Evolutionary conservation across 1,284 basidiomycete genomes (phyloP).

Genomic region (Leccinum discolor): DNA sequence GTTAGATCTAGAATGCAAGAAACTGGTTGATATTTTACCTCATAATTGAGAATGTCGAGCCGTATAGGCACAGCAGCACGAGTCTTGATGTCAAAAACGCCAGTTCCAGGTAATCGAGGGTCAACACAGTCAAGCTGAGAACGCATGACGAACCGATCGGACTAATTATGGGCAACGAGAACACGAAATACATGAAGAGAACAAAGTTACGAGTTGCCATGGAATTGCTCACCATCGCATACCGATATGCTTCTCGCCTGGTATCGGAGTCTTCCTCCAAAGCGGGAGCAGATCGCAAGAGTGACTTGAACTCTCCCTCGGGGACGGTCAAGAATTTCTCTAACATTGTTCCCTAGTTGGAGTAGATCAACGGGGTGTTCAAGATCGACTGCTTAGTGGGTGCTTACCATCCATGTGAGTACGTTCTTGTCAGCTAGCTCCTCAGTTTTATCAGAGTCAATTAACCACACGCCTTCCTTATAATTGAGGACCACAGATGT

Average conservation of each 20-base stretch:
- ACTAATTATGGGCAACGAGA: slow-evolving; percentile 40
- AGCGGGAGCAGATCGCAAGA: slow-evolving; percentile 49
- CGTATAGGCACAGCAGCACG: slow-evolving; percentile 86
- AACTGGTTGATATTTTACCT: slow-evolving; percentile 41
- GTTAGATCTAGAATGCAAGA: slow-evolving; percentile 2
- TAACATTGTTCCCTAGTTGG: slow-evolving; percentile 75
- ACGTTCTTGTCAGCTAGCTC: slow-evolving; percentile 65
- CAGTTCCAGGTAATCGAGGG: slow-evolving; percentile 79
- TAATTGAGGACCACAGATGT: slow-evolving; percentile 70
- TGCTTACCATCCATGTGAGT: slow-evolving; percentile 76
- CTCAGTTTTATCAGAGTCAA: slow-evolving; percentile 71
- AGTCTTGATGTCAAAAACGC: slow-evolving; percentile 97
- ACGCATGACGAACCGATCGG: slow-evolving; percentile 83
- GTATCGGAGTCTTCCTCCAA: slow-evolving; percentile 39
- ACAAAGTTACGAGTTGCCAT: not conserved
- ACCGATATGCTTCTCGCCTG: slow-evolving; percentile 76
- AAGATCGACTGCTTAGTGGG: too few species aligned
- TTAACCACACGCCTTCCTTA: slow-evolving; percentile 71
- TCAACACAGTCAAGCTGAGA: slow-evolving; percentile 94
- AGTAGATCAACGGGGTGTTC: not conserved
- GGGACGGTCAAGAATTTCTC: slow-evolving; percentile 87
- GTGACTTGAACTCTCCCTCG: slow-evolving; percentile 63
- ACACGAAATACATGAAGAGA: not conserved
- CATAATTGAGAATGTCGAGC: slow-evolving; percentile 84
- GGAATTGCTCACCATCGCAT: slow-evolving; percentile 62